Base-by-base conservation (phyloP, 2,329 filamentous ascomycete species). In the Botryotinia globosa region DNA sequence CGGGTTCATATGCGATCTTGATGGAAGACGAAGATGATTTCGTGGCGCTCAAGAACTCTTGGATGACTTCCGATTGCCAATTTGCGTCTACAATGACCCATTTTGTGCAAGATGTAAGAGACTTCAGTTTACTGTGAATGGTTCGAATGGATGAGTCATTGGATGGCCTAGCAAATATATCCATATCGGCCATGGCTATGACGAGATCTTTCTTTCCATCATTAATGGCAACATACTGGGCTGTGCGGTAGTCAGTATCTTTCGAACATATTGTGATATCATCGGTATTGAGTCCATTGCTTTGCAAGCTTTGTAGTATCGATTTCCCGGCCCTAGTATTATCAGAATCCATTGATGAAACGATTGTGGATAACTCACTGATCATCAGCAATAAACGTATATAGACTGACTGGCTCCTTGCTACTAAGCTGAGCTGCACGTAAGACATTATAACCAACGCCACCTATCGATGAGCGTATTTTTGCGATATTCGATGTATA, bases 131-230 rank as follows among this genome's bases (percentile, higher is more conserved):
- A 34, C 18, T 34, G 8, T n/a, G 10, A 29, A 51, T 44, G 37
- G n/a, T 34, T 58, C 7, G 25, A 9, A 72, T 72, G 14, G 39
- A 87, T 83, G 14, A 84, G n/a, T 39, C 37, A 48, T 32, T 80
- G 0, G 85, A 81, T 74, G 87, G 86, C 0, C 85, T 84, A 74
- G 87, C 83, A 62, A 86, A 84, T 66, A 85, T 82, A 48, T 83
- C 79, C 94, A 98, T 98, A 80, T 98, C 96, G 7, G 95, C 94
- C 93, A 98, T 97, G 63, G 94, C 95, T 75, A 98, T 83, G n/a
- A 94, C 87, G 3, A 99, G 88, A 75, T 94, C 92, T 81, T 94
- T 97, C 74, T 91, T 89, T 0, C 85, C 85, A 79, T 97, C 92
- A 80, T 98, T 99, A 76, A 98, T 85, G 25, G 95, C 92, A 4